Conservation (phyloP, 1,284 basidiomycete species). For the Trichosporon inkin region DNA sequence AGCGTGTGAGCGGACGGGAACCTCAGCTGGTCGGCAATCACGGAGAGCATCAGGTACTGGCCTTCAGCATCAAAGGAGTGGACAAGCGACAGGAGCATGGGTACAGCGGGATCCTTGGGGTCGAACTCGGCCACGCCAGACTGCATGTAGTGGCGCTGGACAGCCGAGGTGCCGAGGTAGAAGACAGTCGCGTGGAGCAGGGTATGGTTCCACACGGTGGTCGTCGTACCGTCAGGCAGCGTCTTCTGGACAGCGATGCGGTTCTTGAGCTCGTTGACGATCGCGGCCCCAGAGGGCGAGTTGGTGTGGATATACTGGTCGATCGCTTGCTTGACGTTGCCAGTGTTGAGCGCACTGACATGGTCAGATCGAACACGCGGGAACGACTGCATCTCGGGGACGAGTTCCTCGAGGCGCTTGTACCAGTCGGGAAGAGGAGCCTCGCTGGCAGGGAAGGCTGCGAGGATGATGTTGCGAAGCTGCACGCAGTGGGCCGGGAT, state of each 20-base stretch:
- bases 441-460: constrained; percentile 86
- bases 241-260: constrained; percentile 60
- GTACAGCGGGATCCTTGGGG: constrained; percentile 72
- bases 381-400: constrained; percentile 82
- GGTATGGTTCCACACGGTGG: constrained; percentile 77
- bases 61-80: constrained; percentile 85
- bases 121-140: constrained; percentile 75
- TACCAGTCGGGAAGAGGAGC: constrained; percentile 69
- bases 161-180: constrained; percentile 85
- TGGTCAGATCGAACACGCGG: constrained; percentile 90
- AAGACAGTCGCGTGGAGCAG: constrained; percentile 90
- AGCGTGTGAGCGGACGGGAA: constrained; percentile 95
- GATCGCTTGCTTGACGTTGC: constrained; percentile 69
- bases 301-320: constrained; percentile 74
- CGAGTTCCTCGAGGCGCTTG: constrained; percentile 56
- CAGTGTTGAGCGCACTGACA: constrained; percentile 68
- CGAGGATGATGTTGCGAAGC: constrained; percentile 91
- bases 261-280: constrained; percentile 77
- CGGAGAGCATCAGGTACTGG: constrained; percentile 86
- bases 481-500: constrained; percentile 93
- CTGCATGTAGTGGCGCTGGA: constrained; percentile 71
- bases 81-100: constrained; percentile 74
- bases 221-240: constrained; percentile 53
- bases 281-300: constrained; percentile 54
- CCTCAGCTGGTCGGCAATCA: constrained; percentile 87